These are phyloP conservation scores for Peribolospora baueri DNA, from an alignment of 768 basidiomycete genomes.

Conservation along the genomic window DNA sequence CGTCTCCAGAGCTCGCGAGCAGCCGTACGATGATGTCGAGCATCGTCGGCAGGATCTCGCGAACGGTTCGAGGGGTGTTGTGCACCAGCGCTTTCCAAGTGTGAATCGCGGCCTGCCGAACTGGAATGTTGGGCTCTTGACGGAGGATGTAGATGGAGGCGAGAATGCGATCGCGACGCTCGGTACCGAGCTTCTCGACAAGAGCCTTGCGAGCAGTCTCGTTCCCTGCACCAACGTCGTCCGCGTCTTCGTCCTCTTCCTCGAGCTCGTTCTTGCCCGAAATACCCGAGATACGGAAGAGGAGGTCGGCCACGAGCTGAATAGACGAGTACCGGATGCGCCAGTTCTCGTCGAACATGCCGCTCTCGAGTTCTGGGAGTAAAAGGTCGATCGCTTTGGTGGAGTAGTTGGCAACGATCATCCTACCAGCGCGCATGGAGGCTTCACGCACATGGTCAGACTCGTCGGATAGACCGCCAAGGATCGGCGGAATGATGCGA, in stretches of 20 bases:
- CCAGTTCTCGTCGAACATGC: conserved; percentile 89
- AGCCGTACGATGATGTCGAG: conserved; percentile 42
- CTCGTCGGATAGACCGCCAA: conserved; percentile 67
- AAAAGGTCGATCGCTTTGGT: conserved; percentile 74
- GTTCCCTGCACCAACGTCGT: conserved; percentile 28
- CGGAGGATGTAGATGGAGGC: conserved; percentile 76
- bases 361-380: conserved; percentile 73
- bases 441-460: conserved; percentile 93
- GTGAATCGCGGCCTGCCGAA: conserved; percentile 71
- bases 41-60: conserved; percentile 73
- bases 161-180: conserved; percentile 72
- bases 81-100: conserved; percentile 97
- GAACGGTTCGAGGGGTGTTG: conserved; percentile 74
- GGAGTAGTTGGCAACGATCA: conserved; percentile 90
- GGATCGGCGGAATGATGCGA: conserved; percentile 76
- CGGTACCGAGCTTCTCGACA: conserved; percentile 61
- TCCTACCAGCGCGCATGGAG: conserved; percentile 93
- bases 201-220: conserved; percentile 69
- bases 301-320: conserved; percentile 2
- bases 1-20: conserved; percentile 50
- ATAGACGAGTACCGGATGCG: conserved; percentile 46
- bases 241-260: conserved; percentile 25
- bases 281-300: conserved; percentile 94
- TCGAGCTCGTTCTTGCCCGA: conserved; percentile 68
- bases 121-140: conserved; percentile 70